Evolutionary conservation across 2,329 filamentous ascomycete species (phyloP).

Genomic region (Calonectria multiphialidica): DNA sequence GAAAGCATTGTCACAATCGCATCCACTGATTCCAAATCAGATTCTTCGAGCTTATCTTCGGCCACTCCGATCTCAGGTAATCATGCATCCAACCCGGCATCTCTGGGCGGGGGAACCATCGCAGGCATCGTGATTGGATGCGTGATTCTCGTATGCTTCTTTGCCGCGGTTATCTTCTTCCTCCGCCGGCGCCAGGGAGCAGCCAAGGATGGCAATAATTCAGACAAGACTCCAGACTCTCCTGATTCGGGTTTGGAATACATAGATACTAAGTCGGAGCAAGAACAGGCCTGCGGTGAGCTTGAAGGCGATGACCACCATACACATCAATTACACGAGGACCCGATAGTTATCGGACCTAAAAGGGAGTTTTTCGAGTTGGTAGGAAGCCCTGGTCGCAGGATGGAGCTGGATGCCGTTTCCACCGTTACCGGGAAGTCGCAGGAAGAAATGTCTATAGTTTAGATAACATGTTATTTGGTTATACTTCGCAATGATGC

Average conservation of each 20-base stretch:
- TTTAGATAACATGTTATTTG: too few relatives aligned
- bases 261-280: not conserved
- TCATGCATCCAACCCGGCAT: not conserved
- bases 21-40: not conserved
- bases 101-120: not conserved
- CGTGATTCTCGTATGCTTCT: not conserved
- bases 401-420: not conserved
- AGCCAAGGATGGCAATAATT: not conserved
- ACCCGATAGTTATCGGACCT: not conserved
- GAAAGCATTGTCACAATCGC: conserved; percentile 3
- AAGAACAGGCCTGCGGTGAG: not conserved
- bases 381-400: not conserved
- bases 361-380: not conserved
- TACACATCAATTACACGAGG: not conserved
- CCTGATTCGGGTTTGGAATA: not conserved
- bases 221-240: not conserved
- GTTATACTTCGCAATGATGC: too few relatives aligned
- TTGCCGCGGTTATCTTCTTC: not conserved
- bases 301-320: not conserved
- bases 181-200: not conserved
- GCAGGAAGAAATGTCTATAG: too few relatives aligned
- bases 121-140: not conserved
- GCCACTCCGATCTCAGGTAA: not conserved
- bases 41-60: not conserved
- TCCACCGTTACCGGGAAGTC: not conserved